phyloP scores from a whole-genome alignment of 2,329 filamentous ascomycete species.

The Dichotomopilus funicola region DNA sequence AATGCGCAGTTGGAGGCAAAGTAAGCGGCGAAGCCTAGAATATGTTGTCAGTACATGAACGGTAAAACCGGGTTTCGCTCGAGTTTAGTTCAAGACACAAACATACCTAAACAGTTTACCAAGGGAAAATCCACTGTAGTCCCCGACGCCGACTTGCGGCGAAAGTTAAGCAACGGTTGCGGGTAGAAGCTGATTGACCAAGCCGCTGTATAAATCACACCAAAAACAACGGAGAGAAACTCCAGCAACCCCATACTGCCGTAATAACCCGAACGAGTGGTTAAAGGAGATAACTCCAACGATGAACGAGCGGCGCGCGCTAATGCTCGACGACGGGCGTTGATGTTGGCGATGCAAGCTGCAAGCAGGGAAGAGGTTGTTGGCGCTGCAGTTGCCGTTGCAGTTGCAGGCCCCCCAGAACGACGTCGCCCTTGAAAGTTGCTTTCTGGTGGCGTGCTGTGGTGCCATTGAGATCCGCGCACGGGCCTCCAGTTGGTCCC shows the following conservation, averaged over 20 bases:
- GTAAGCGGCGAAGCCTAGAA: slow-evolving; percentile 65
- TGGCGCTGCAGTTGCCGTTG: neutral
- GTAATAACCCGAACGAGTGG: neutral
- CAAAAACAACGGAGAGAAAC: slow-evolving; percentile 53
- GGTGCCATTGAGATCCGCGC: too few relatives aligned
- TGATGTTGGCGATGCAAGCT: neutral
- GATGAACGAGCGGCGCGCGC: neutral
- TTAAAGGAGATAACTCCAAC: neutral
- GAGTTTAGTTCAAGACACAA: neutral
- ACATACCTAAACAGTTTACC: slow-evolving; percentile 56
- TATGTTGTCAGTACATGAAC: neutral
- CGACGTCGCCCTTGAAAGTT: too few relatives aligned
- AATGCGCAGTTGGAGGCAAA: slow-evolving; percentile 67
- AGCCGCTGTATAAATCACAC: slow-evolving; percentile 68
- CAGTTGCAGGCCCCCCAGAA: neutral
- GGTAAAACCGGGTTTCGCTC: neutral
- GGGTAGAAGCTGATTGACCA: slow-evolving; percentile 94
- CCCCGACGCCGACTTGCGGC: slow-evolving; percentile 69
- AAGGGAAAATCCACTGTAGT: slow-evolving; percentile 84
- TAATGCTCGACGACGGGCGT: neutral
- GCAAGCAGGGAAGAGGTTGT: neutral
- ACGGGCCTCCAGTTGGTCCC: too few relatives aligned
- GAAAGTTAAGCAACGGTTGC: slow-evolving; percentile 74
- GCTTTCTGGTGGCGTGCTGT: too few relatives aligned
- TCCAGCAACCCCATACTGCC: slow-evolving; percentile 34